Conservation (phyloP, 805 yeast genomes). For the Candida insectorum region DNA sequence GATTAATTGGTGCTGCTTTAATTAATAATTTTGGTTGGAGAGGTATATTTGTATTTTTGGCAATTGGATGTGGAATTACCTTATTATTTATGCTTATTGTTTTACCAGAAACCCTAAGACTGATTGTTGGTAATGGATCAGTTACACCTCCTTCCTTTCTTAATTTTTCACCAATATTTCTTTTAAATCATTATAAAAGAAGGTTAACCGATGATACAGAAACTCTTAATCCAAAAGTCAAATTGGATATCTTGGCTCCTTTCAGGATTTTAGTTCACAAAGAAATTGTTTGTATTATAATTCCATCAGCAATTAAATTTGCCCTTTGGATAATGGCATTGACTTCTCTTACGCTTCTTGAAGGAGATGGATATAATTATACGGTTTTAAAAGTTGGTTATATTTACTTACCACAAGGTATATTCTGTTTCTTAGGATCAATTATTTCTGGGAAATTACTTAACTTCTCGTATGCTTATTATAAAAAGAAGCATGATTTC, state of each 20-base stretch:
- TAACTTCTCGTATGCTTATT: conserved; percentile 46
- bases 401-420: conserved; percentile 73
- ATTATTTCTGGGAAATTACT: conserved; percentile 54
- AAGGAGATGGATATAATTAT: conserved; percentile 45
- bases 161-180: conserved; percentile 46
- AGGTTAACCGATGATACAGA: conserved; percentile 27
- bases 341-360: conserved; percentile 57
- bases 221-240: conserved; percentile 12
- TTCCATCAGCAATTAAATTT: conserved; percentile 62
- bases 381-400: conserved; percentile 59
- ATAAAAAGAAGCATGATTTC: conserved; percentile 17
- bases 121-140: conserved; percentile 74
- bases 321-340: conserved; percentile 68
- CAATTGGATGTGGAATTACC: conserved; percentile 57
- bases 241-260: conserved; percentile 30
- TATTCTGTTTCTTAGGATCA: conserved; percentile 62
- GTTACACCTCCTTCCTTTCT: conserved; percentile 44
- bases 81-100: conserved; percentile 18
- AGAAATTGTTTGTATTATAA: conserved; percentile 46
- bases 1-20: conserved; percentile 57
- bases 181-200: conserved; percentile 21
- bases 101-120: conserved; percentile 75
- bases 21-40: conserved; percentile 51
- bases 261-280: conserved; percentile 40
- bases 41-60: conserved; percentile 72